Base-by-base conservation (phyloP, 345 rosid species). In the Punica granatum region DNA sequence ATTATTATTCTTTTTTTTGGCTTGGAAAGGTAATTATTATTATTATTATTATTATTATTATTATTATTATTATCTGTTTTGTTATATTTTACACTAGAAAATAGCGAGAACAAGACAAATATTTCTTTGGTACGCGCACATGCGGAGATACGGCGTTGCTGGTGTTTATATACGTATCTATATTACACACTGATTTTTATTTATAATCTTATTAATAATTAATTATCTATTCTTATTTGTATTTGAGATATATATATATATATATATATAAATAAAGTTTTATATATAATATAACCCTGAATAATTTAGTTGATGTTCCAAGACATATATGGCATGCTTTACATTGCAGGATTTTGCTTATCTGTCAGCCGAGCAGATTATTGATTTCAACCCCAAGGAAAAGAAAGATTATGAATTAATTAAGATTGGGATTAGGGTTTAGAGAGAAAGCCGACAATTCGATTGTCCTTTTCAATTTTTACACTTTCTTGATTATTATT, bases 111-210 rank as follows among this genome's bases (percentile, higher is more conserved):
- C 31, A 32, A 48, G 26, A 26, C 60, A 51, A 63, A 54, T 31
- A 46, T 18, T 66, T 31, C 39, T 32, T 36, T 39, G 64, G 32
- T 16, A 33, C 0, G 48, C 63, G 70, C 63, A 58, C 64, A 68
- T 39, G 63, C 64, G 39, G 8, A 68, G 35, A 58, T 68, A 41
- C 63, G 51, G 32, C 23, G 13, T 23, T 53, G 59, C 59, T 30
- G 59, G 59, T 11, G 31, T 6, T 53, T 4, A 11, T 49, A 25
- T 49, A n/a, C 19, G 54, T 44, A 44, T 44, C 1, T 44, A 18
- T 44, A 16, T 44, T 3, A 11, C 13, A 44, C 3, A 44, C 2
- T 37, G 12, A 7, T 13, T 4, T 37, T 37, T 37, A 44, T 16
- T 11, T 14, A 44, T 11, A 3, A 44, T 44, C 13, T 44, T 44